Conservation (phyloP, 495 filamentous ascomycete genomes). For the Cryomyces minteri region DNA sequence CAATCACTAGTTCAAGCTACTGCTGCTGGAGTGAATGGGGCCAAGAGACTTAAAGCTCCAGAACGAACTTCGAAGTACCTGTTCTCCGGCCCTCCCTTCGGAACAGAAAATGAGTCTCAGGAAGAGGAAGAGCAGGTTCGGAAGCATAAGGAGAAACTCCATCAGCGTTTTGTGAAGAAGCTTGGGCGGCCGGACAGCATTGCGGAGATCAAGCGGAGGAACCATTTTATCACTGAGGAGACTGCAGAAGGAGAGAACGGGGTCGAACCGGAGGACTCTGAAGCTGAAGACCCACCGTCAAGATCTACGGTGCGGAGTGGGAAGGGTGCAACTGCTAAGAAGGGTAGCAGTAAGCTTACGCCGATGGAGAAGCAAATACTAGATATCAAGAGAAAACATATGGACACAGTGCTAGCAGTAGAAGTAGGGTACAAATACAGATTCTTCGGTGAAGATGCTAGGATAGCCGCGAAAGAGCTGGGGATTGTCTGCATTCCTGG, state of each 20-base stretch:
- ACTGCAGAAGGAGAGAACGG: slow-evolving; percentile 18
- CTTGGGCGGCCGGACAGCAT: slow-evolving; percentile 71
- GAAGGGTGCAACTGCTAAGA: slow-evolving; percentile 46
- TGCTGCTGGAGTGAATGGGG: slow-evolving; percentile 1
- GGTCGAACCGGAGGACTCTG: slow-evolving; percentile 13
- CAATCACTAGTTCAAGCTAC: slow-evolving; percentile 7
- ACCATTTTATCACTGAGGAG: slow-evolving; percentile 32
- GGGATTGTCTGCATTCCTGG: slow-evolving; percentile 95
- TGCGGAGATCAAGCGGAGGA: slow-evolving; percentile 42
- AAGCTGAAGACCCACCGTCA: slow-evolving; percentile 23
- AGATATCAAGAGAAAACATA: slow-evolving; percentile 81
- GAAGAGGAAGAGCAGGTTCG: slow-evolving; percentile 28
- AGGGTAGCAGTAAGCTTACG: slow-evolving; percentile 56
- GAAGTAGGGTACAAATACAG: slow-evolving; percentile 97
- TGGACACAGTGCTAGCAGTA: slow-evolving; percentile 74
- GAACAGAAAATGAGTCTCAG: slow-evolving; percentile 26
- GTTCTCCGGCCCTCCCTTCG: slow-evolving; percentile 27
- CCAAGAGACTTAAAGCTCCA: slow-evolving; percentile 11
- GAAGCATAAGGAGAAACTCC: slow-evolving; percentile 47
- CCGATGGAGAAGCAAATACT: slow-evolving; percentile 88
- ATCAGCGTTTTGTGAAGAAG: slow-evolving; percentile 76
- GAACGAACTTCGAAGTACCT: slow-evolving; percentile 28
- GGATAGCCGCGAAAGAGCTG: slow-evolving; percentile 74
- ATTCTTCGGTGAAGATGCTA: slow-evolving; percentile 95
- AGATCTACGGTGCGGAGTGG: slow-evolving; percentile 33